These are phyloP conservation scores for Trichophyton verrucosum DNA, from an alignment of 2,329 filamentous ascomycete species.

Conservation along the genomic window DNA sequence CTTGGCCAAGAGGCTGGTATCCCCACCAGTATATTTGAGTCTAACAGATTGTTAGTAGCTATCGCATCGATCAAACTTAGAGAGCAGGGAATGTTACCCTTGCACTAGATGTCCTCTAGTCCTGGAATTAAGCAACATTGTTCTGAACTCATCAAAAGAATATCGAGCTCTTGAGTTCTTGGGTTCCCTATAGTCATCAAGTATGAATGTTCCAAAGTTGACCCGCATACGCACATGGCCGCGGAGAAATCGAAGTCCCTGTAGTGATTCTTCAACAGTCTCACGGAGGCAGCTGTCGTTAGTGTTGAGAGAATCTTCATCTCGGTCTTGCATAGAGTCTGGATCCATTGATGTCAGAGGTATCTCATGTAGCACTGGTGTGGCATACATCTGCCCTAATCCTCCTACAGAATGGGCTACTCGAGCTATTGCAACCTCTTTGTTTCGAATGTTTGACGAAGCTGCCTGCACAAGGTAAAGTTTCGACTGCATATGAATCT, in stretches of 20 bases:
- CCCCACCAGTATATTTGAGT: constrained; percentile 18
- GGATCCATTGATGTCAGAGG: constrained; percentile 12
- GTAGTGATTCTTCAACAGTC: constrained; percentile 22
- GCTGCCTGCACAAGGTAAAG: constrained; percentile 25
- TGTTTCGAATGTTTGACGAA: constrained; percentile 12
- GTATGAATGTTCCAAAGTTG: constrained; percentile 31
- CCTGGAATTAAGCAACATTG: constrained; percentile 28
- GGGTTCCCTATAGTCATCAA: constrained; percentile 26
- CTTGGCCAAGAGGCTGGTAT: constrained; percentile 20
- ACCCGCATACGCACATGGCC: constrained; percentile 32
- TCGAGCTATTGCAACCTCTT: constrained; percentile 19
- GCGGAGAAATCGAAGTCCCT: constrained; percentile 22
- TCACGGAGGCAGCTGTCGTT: constrained; percentile 23
- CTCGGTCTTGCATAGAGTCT: constrained; percentile 16
- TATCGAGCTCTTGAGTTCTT: constrained; percentile 19
- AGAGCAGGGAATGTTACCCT: constrained; percentile 19
- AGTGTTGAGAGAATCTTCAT: constrained; percentile 17
- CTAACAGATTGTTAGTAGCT: not conserved
- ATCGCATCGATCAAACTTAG: not conserved
- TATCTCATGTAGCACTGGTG: constrained; percentile 17
- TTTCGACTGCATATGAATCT: constrained; percentile 21
- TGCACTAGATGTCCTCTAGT: constrained; percentile 28
- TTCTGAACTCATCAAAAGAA: constrained; percentile 28
- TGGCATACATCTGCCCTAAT: constrained; percentile 9
- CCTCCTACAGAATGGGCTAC: constrained; percentile 5